phyloP scores from a whole-genome alignment of 768 basidiomycete genomes.

The Gymnopilus junonius region DNA sequence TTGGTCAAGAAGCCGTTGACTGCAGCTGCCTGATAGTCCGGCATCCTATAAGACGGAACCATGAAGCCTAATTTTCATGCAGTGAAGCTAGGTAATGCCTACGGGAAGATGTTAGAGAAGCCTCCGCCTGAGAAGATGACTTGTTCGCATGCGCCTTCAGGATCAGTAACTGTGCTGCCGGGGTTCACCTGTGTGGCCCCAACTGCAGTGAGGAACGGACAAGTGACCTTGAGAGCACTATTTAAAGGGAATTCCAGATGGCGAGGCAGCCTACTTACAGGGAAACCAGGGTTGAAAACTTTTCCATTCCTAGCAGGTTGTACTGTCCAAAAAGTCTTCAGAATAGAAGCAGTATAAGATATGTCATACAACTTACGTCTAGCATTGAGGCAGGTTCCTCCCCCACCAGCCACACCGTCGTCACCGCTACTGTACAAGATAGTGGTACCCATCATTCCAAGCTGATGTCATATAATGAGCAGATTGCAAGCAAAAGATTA shows the following conservation, averaged over 20 bases:
- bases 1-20: constrained; percentile 43
- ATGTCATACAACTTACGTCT: constrained; percentile 33
- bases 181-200: constrained; percentile 54
- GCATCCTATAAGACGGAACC: constrained; percentile 32
- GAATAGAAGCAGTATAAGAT: not conserved
- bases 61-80: not conserved
- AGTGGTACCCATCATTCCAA: constrained; percentile 41
- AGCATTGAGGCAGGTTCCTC: constrained; percentile 42
- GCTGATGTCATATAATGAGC: constrained; percentile 27
- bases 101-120: constrained; percentile 50
- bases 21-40: constrained; percentile 47
- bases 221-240: constrained; percentile 35
- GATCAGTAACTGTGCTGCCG: constrained; percentile 43
- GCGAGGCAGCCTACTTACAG: constrained; percentile 20
- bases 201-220: constrained; percentile 55
- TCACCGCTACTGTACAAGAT: constrained; percentile 42
- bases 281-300: constrained; percentile 30
- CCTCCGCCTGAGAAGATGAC: constrained; percentile 57
- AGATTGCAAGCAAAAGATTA: not conserved
- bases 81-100: not conserved
- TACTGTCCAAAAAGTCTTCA: constrained; percentile 13
- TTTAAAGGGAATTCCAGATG: not conserved
- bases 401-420: constrained; percentile 39
- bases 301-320: constrained; percentile 22
- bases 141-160: constrained; percentile 49